These are phyloP conservation scores for Pythium volutum DNA, from an alignment of 352 stramenopile genomes.

Conservation along the genomic window DNA sequence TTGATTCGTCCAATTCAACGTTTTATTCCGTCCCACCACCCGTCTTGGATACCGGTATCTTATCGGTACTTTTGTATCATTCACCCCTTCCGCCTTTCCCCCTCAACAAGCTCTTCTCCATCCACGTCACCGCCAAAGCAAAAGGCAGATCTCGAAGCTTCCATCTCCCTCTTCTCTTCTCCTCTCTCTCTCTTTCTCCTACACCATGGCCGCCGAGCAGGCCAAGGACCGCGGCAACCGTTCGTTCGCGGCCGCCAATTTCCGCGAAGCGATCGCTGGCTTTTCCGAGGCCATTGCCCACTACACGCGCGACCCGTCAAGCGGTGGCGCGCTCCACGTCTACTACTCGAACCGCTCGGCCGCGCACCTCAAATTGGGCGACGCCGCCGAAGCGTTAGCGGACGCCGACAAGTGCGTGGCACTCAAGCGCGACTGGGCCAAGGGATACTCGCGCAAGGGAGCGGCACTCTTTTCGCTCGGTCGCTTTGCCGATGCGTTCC, in stretches of 20 bases:
- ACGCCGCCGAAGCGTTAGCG: slow-evolving; percentile 55
- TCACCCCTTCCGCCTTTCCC: neutral
- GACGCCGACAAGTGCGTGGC: slow-evolving; percentile 82
- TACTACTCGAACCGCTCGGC: slow-evolving; percentile 87
- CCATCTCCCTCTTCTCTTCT: neutral
- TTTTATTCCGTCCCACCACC: neutral
- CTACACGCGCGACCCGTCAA: slow-evolving; percentile 27
- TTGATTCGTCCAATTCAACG: too few species aligned
- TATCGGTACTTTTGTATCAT: neutral
- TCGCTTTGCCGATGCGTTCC: slow-evolving; percentile 66
- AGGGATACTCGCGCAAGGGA: slow-evolving; percentile 86
- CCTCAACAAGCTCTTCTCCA: neutral
- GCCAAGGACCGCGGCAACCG: slow-evolving; percentile 86
- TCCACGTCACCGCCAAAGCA: neutral
- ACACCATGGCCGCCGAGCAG: slow-evolving; percentile 78
- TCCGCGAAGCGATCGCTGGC: slow-evolving; percentile 53
- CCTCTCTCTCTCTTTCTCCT: neutral
- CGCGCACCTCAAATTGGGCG: slow-evolving; percentile 73
- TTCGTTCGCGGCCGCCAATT: slow-evolving; percentile 68
- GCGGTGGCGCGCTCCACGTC: slow-evolving; percentile 35
- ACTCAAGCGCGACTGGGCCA: slow-evolving; percentile 76
- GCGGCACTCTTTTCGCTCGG: slow-evolving; percentile 65
- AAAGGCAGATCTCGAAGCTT: slow-evolving; percentile 8
- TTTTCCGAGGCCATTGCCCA: slow-evolving; percentile 83
- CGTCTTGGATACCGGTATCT: neutral